phyloP scores from a whole-genome alignment of 768 basidiomycete genomes.

The Boletus rubroflammeus region DNA sequence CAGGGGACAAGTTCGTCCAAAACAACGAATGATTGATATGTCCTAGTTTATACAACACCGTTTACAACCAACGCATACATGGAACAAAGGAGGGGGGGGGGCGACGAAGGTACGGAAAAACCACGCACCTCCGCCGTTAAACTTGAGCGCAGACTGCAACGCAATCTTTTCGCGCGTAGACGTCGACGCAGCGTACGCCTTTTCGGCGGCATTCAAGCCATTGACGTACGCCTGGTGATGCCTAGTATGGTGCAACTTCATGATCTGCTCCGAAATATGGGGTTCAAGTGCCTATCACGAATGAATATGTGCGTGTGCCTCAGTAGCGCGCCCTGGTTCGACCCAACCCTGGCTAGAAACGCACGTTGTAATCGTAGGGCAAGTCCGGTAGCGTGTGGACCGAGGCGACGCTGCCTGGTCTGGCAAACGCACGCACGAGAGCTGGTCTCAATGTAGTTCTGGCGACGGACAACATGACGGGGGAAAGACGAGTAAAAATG shows the following conservation, averaged over 20 bases:
- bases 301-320: neutral
- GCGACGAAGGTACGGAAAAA: no score
- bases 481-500: neutral
- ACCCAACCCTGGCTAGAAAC: conserved; percentile 13
- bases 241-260: conserved; percentile 90
- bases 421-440: conserved; percentile 44
- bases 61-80: neutral
- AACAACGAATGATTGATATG: conserved; percentile 96
- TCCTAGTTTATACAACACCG: conserved; percentile 33
- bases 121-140: conserved; percentile 86
- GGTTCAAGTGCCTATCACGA: conserved; percentile 83
- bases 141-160: conserved; percentile 90
- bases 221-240: conserved; percentile 93
- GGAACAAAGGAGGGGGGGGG: neutral
- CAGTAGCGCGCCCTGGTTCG: neutral
- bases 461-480: conserved; percentile 47
- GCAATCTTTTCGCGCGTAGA: conserved; percentile 75
- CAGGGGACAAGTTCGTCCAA: conserved; percentile 95
- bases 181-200: conserved; percentile 62
- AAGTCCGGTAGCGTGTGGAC: conserved; percentile 75
- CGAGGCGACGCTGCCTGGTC: conserved; percentile 39
- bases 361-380: conserved; percentile 76
- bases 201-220: conserved; percentile 90
- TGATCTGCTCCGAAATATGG: conserved; percentile 86
- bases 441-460: conserved; percentile 43